phyloP scores from a whole-genome alignment of 352 stramenopile species.

The Phytophthora ohioensis region DNA sequence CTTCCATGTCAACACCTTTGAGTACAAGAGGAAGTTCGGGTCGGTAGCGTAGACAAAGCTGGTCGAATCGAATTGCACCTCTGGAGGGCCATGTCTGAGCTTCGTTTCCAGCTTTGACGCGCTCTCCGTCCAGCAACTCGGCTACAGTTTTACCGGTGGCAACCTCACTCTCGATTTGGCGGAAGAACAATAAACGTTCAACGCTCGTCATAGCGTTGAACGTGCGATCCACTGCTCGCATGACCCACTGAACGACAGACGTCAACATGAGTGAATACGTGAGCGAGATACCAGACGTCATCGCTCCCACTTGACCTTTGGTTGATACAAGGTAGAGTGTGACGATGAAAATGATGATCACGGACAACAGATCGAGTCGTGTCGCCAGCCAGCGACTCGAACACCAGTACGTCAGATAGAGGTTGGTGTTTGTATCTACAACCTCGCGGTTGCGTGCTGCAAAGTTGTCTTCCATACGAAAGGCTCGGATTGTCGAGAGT shows the following conservation, averaged over 20 bases:
- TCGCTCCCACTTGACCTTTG: conserved; percentile 33
- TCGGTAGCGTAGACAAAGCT: conserved; percentile 5
- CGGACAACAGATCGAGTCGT: conserved; percentile 79
- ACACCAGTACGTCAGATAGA: conserved; percentile 50
- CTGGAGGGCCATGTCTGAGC: conserved; percentile 31
- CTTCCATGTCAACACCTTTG: too few relatives aligned
- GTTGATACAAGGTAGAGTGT: conserved; percentile 83
- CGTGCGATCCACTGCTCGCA: conserved; percentile 46
- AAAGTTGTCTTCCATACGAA: conserved; percentile 47
- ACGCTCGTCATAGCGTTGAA: conserved; percentile 48
- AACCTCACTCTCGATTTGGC: conserved; percentile 48
- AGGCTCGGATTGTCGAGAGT: conserved; percentile 91
- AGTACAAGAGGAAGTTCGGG: too few relatives aligned
- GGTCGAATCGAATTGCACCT: conserved; percentile 37
- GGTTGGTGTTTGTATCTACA: conserved; percentile 43
- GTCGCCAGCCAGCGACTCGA: conserved; percentile 92
- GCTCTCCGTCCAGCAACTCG: not conserved
- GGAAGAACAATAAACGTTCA: conserved; percentile 42
- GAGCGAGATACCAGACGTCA: conserved; percentile 9
- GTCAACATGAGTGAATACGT: conserved; percentile 36
- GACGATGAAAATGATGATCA: conserved; percentile 88
- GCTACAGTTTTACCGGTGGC: conserved; percentile 8
- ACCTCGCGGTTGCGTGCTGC: conserved; percentile 41
- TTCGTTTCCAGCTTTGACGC: not conserved
- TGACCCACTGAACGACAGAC: conserved; percentile 55